Evolutionary conservation across 2,329 filamentous ascomycete genomes (phyloP), one percentile per base, ranked within the genome.

Genomic region (Mycosphaerelloides madeirae): DNA sequence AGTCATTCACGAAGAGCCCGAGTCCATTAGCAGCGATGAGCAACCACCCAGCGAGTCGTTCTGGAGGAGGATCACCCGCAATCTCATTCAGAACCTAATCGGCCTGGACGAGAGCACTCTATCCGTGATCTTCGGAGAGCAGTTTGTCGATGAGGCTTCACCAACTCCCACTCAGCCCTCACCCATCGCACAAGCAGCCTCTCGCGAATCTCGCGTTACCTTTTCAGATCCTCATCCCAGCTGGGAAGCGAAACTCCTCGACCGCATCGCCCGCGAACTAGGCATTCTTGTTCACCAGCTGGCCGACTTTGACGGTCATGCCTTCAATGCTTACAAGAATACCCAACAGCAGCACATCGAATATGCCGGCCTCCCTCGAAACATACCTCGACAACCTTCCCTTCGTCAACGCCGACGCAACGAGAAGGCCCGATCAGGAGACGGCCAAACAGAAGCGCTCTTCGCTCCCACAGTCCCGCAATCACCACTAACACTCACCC

Each of bases 71-170:
- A 80, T 97, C 38, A 95, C 91, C 2, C 80, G 85, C 46, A 87
- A 83, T 58, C 85, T 97, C 20, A 88, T 98, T 56, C 80, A 83
- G 41, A 89, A 96, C 61, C 70, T 98, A 33, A 85, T 97, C 63
- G 91, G 91, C 7, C 85, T 98, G 43, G 90, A 97, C 57, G 88
- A 96, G 52, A 79, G 80, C 38, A 73, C 93, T 15, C 76, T 98
- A 7, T 86, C 86, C 0, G 82, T 96, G 38, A 82, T 98, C 7
- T 84, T 97, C 44, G 93, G 93, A 11, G 89, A 96, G 63, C 72
- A 79, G 2, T 68, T 95, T 18, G 81, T 83, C 2, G 58, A 58
- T 6, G 61, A 60, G 28, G 43, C 58, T 29, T 61, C 61, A 6
- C 49, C 60, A 2, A 64, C 65, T 8, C 60, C 61, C 1, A 58